Evolutionary conservation across 306 rosid genomes (phyloP).

Genomic region (Dalbergia oliveri): DNA sequence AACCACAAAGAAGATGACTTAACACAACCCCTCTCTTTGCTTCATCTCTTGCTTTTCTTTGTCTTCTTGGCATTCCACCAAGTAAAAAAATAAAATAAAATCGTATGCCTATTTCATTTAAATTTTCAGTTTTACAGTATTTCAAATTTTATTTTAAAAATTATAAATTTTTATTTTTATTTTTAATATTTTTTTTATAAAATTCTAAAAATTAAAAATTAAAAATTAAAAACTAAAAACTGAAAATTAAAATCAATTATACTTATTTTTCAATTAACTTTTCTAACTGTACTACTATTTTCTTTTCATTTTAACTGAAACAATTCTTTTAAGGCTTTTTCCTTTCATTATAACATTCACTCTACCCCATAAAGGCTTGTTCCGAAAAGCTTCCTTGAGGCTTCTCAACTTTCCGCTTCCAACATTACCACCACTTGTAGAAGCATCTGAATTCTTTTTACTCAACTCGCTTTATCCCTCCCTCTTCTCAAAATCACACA

Average conservation of each 20-base stretch:
- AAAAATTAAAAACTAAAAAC: too few species aligned
- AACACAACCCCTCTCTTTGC: constrained; percentile 7
- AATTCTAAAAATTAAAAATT: too few species aligned
- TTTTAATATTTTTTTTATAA: too few species aligned
- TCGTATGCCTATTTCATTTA: too few species aligned
- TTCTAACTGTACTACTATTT: too few species aligned
- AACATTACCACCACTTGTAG: constrained; percentile 55
- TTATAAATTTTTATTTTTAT: too few species aligned
- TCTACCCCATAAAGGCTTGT: constrained; percentile 55
- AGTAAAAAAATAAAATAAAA: not conserved
- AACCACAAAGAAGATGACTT: constrained; percentile 54
- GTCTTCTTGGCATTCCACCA: constrained; percentile 32
- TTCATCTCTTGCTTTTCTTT: not conserved
- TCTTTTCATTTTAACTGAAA: not conserved
- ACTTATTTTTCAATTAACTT: not conserved
- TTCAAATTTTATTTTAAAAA: too few species aligned
- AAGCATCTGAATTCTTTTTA: constrained; percentile 60
- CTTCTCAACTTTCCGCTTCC: constrained; percentile 72
- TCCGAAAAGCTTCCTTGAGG: constrained; percentile 54
- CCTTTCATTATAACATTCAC: constrained; percentile 38
- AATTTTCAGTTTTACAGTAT: too few species aligned
- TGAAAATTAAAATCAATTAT: too few species aligned
- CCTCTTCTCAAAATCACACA: constrained; percentile 34
- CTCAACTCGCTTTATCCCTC: constrained; percentile 40
- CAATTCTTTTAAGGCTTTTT: not conserved